These are phyloP conservation scores for Fagopyrum homotropicum DNA, from an alignment of 148 eudicot species.

Conservation along the genomic window DNA sequence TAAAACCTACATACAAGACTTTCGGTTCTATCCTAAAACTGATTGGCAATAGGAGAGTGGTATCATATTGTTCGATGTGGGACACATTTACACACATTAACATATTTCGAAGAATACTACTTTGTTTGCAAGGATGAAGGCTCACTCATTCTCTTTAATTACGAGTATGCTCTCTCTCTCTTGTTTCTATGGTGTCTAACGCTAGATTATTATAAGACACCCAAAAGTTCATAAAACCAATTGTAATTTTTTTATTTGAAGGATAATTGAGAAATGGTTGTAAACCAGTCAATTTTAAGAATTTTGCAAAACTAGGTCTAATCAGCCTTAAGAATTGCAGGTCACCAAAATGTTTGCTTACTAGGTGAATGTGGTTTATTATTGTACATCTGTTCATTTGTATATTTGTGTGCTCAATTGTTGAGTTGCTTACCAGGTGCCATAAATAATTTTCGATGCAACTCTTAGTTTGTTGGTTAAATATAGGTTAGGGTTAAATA, in stretches of 20 bases:
- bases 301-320: background rate
- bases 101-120: constrained; percentile 79
- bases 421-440: too few species aligned
- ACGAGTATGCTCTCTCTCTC: constrained; percentile 30
- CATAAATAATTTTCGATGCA: too few species aligned
- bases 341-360: background rate
- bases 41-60: too few species aligned
- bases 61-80: too few species aligned
- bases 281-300: background rate
- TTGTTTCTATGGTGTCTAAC: background rate
- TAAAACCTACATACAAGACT: too few species aligned
- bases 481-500: too few species aligned
- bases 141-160: constrained; percentile 48
- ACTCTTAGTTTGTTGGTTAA: too few species aligned
- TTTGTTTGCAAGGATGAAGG: constrained; percentile 86
- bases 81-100: too few species aligned
- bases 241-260: constrained; percentile 3
- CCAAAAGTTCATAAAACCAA: background rate
- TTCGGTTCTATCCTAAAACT: too few species aligned
- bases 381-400: background rate
- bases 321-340: too few species aligned
- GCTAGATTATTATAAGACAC: background rate
- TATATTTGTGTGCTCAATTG: background rate
- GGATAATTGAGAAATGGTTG: background rate
- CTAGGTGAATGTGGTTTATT: background rate